These are phyloP conservation scores for Persicaria maculosa DNA, from an alignment of 148 eudicot genomes.

Conservation along the genomic window DNA sequence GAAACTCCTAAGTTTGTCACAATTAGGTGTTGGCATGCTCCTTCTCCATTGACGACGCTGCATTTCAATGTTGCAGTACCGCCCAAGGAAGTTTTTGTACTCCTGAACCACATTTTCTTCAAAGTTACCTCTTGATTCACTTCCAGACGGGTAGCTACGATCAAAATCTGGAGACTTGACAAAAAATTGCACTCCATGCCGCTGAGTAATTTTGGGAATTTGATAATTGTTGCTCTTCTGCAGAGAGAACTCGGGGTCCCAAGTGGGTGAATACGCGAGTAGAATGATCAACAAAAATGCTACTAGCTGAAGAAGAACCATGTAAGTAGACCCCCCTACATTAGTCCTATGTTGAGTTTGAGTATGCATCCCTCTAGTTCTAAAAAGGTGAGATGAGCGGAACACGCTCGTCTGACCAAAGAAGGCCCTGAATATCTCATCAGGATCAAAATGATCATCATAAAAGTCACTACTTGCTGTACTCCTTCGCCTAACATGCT, in stretches of 20 bases:
- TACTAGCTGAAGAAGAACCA: conserved; percentile 67
- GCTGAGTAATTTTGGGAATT: conserved; percentile 52
- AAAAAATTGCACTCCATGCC: conserved; percentile 59
- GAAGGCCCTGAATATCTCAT: conserved; percentile 86
- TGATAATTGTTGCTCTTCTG: conserved; percentile 73
- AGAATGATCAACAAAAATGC: conserved; percentile 72
- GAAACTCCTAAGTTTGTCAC: conserved; percentile 70
- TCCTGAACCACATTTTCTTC: conserved; percentile 72
- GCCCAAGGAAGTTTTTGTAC: conserved; percentile 75
- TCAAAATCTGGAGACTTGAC: conserved; percentile 77
- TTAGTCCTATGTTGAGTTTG: conserved; percentile 46
- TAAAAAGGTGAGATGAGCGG: conserved; percentile 48
- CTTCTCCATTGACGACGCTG: conserved; percentile 97
- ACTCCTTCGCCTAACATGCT: conserved; percentile 55
- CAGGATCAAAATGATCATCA: conserved; percentile 76
- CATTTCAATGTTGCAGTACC: conserved; percentile 82
- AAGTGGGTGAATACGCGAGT: conserved; percentile 76
- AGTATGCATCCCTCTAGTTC: conserved; percentile 50
- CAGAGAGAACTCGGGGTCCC: conserved; percentile 90
- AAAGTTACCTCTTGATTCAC: conserved; percentile 49
- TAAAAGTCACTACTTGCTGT: conserved; percentile 46
- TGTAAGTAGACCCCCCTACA: conserved; percentile 52
- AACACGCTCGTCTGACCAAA: conserved; percentile 73
- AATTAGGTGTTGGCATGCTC: conserved; percentile 79
- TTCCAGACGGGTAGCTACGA: conserved; percentile 62